Evolutionary conservation across 208 protist species (phyloP), one percentile per base, ranked within the genome.

Genomic region (Leishmania mexicana): DNA sequence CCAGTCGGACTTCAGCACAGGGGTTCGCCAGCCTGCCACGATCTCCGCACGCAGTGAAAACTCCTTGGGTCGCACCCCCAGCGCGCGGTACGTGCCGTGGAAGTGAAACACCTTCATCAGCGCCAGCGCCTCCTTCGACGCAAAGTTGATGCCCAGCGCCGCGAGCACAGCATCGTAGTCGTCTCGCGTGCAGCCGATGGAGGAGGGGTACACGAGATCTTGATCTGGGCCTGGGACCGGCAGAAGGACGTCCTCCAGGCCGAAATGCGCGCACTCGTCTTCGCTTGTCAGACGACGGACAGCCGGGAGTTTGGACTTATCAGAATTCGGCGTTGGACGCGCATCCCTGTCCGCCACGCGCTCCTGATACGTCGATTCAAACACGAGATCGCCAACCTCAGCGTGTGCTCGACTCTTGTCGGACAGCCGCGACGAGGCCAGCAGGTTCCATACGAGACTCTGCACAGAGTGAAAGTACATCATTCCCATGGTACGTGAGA

Each of bases 391-490:
- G 54, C 97, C 97, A 17, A 89, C 88, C 42, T 92, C 83, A 10
- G 87, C 83, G 11, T 54, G 64, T 64, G 91, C 60, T 58, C 91
- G 88, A 6, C 75, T 75, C 62, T 73, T 74, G 38, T 77, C 53
- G 11, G 85, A 81, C n/a, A 99, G 83, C 10, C 98, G 90, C 60
- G 82, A 71, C 8, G 97, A 98, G n/a, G 92, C 97, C 76, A 98
- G 93, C 17, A 80, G 62, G 90, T 99, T 99, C 94, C 93, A 99
- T 47, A 99, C 85, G 1, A 96, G 87, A 79, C 95, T 98, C 80
- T 99, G 98, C 79, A 98, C 97, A 21, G 96, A 90, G 82, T 99
- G 98, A 72, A 98, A 92, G 83, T 99, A 99, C 67, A 99, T 89
- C 89, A 95, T 95, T 13, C 88, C 88, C 73, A 97, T 71, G 40